Evolutionary conservation across 1,284 basidiomycete genomes (phyloP), one percentile per base, ranked within the genome.

Genomic region (Polyporus tsugae): DNA sequence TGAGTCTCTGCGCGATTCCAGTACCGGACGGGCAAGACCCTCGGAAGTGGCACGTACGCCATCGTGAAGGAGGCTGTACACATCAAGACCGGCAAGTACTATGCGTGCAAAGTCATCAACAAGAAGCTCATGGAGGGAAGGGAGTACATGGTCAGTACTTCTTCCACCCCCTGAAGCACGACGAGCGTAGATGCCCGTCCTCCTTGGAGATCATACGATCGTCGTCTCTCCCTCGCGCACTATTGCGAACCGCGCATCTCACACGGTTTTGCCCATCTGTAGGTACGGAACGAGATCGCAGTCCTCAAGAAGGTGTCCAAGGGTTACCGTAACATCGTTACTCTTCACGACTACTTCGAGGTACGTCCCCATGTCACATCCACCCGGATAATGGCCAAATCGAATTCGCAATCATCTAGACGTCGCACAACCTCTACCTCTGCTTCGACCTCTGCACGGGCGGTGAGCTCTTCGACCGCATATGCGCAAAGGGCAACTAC

Each of bases 391-490:
- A n/a, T 9, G 38, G 17, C n/a, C 11, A 22, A 25, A 29, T 29
- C 25, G 39, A 38, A 55, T 35, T 35, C 17, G 25, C 38, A 39
- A 17, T 38, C 36, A 11, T 4, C 49, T 22, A 94, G 92, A 98
- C 96, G 36, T 86, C 94, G 35, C 95, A 98, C 82, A 98, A 99
- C 77, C 88, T 97, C 72, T 97, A 96, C 78, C 92, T 99, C 69
- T 94, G 94, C 74, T 98, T 98, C 78, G 97, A 98, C 81, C 89
- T 99, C 15, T 99, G 98, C 83, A 97, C 95, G 0, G 97, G 97
- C 62, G 98, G 97, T 55, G 97, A 99, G 82, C 90, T 99, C 25
- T 99, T 99, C 77, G 97, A 99, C 81, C 89, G 98, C 62, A 99
- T 99, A 84, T 99, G 97, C 78, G 95, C 97, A 35, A 95, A 97